These are phyloP conservation scores for Nectriaceae sp. DNA, from an alignment of 2,329 filamentous ascomycete genomes.

Conservation along the genomic window DNA sequence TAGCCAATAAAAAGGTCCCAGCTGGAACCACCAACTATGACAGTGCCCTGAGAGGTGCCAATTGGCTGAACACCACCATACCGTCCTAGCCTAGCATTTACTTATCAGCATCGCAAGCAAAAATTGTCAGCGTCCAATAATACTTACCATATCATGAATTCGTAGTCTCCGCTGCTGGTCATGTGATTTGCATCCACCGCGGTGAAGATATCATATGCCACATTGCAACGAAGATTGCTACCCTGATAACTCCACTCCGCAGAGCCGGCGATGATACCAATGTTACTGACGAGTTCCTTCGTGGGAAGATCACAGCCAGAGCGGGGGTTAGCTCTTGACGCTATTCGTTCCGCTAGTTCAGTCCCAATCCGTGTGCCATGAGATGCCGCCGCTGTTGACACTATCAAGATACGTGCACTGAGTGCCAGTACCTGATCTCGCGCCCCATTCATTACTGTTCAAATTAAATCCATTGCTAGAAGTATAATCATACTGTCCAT, in stretches of 20 bases:
- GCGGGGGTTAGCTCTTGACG: constrained; percentile 45
- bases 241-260: constrained; percentile 37
- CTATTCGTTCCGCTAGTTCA: constrained; percentile 39
- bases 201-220: constrained; percentile 63
- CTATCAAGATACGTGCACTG: constrained; percentile 44
- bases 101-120: not conserved
- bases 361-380: constrained; percentile 43
- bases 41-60: constrained; percentile 49
- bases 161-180: constrained; percentile 47
- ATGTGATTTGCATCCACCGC: constrained; percentile 41
- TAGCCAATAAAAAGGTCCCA: constrained; percentile 61
- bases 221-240: constrained; percentile 48
- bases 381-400: constrained; percentile 32
- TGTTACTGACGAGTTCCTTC: constrained; percentile 32
- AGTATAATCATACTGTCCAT: constrained; percentile 26
- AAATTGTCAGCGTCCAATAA: not conserved
- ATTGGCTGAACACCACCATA: constrained; percentile 22
- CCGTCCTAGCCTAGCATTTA: constrained; percentile 19
- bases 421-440: constrained; percentile 32
- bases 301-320: constrained; percentile 18
- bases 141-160: constrained; percentile 60
- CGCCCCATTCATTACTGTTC: constrained; percentile 46
- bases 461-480: constrained; percentile 17
- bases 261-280: constrained; percentile 34
- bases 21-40: constrained; percentile 51